Base-by-base conservation (phyloP, 2,329 filamentous ascomycete genomes). In the Penicillium sp. region DNA sequence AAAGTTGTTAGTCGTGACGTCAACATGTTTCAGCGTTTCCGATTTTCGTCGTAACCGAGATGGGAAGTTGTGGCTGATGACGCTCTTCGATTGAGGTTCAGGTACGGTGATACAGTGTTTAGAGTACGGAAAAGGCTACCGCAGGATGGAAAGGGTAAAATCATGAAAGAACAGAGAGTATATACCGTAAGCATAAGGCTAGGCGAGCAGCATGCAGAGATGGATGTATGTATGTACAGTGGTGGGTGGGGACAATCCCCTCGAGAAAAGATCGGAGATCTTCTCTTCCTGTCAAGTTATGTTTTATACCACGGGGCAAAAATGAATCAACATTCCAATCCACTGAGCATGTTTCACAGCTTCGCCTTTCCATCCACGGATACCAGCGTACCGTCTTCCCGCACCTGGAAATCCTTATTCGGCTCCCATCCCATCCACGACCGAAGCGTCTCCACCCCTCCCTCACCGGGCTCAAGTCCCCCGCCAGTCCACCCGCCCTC, bases 341-440 rank as follows among this genome's bases (percentile, higher is more conserved):
- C 9, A 45, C 50, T 13, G 30, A 28, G 44, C 58, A 33, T 22
- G 38, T 55, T 58, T 69, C 64, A 75, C 57, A 75, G 60, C 62
- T 74, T 74, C 37, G 70, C 65, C 60, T 66, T 70, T 17, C 66
- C 76, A n/a, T 76, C 72, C 58, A 78, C 84, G 64, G 82, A 76
- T 22, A 89, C 83, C 64, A 92, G 75, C 0, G 86, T 88, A 0
- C 89, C 90, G 30, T 86, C 79, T 30, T 83, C 51, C 35, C 73
- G 77, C 1, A 91, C 80, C n/a, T 86, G 84, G 74, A 89, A 97
- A 35, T 97, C 86, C 62, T 79, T 82, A 0, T 91, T 92, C 69
- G 82, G 85, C 62, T 81, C 83, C 92, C 92, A 96, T 0, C 92
- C 91, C 68, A 90, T 81, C 94, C 94, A 97, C 54, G 83, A 75